A percentile compares a stretch with the other conserved stretches of the same genome.
Evolutionary conservation across 345 rosid genomes (phyloP).

Genomic region (Laguncularia racemosa): DNA sequence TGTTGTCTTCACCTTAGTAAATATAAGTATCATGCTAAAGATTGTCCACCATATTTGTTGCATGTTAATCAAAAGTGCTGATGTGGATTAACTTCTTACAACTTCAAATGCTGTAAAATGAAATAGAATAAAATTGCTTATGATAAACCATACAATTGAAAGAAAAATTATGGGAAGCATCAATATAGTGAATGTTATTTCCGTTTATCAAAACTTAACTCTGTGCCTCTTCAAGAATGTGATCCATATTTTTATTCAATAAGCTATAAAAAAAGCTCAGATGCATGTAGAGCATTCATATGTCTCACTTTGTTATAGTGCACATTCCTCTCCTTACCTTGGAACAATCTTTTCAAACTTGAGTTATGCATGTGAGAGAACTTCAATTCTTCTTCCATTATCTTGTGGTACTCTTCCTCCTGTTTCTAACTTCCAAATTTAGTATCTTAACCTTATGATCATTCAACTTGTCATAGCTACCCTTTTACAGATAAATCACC

Average conservation of each 20-base stretch:
- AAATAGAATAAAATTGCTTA: conserved; percentile 53
- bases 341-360: conserved; percentile 81
- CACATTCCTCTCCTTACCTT: conserved; percentile 90
- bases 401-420: conserved; percentile 89
- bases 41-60: conserved; percentile 67
- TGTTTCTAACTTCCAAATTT: conserved; percentile 78
- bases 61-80: conserved; percentile 65
- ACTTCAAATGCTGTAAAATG: conserved; percentile 62
- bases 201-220: conserved; percentile 56
- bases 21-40: conserved; percentile 71
- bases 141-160: conserved; percentile 67
- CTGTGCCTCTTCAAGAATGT: conserved; percentile 36
- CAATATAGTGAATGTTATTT: conserved; percentile 90
- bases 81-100: conserved; percentile 68
- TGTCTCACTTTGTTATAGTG: conserved; percentile 83
- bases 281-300: conserved; percentile 89
- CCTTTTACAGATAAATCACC: conserved; percentile 97
- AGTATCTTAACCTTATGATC: conserved; percentile 78
- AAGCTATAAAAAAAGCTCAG: conserved; percentile 86
- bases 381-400: conserved; percentile 87
- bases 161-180: conserved; percentile 91
- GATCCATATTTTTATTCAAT: conserved; percentile 86
- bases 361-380: conserved; percentile 86
- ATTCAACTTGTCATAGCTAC: conserved; percentile 79
- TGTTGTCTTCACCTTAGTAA: conserved; percentile 60